Base-by-base conservation (phyloP, 306 rosid genomes). In the Prinsepia uniflora region DNA sequence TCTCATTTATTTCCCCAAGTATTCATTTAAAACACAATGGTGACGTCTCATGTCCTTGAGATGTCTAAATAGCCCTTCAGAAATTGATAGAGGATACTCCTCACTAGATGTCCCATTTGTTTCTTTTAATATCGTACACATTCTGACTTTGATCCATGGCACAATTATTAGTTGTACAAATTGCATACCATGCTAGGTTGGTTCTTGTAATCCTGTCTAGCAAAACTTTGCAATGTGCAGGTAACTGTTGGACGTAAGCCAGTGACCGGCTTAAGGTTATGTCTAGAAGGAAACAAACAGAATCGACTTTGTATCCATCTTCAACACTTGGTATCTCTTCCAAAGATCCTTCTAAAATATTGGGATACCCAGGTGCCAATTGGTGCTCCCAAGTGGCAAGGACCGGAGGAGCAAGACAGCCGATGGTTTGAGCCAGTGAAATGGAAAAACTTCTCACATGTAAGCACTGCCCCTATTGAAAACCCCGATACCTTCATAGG, bases 321-420 rank as follows among this genome's bases (percentile, higher is more conserved):
- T 81, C 96, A 92, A 74, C 96, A 92, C 86, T 76, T 84, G 39
- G 83, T 67, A 49, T 83, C 90, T 19, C 92, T 92, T 68, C 98
- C 98, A 22, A 92, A 89, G 85, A 86, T 89, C 68, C 90, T 88
- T 68, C 81, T 66, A 60, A 90, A 87, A 8, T 81, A 84, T 75
- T 90, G 97, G 97, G 97, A 86, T 61, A 70, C 83, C 59, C 89
- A 90, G 45, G 76, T 90, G 54, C 84, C 92, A 71, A 90, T 90
- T 10, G 97, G 97, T 59, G 92, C 97, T 72, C 95, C 97, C 61
- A 90, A 86, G 83, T 90, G 96, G 97, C 88, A 76, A 62, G 92
- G 95, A 60, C 95, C 97, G 0, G 95, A 90, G 76, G 95, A 90
- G 75, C 97, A 90, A 82, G 97, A 90, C 68, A 90, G 97, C 82